These are phyloP conservation scores for Dactylellina sp. DNA, from an alignment of 2,329 filamentous ascomycete species.

Conservation along the genomic window DNA sequence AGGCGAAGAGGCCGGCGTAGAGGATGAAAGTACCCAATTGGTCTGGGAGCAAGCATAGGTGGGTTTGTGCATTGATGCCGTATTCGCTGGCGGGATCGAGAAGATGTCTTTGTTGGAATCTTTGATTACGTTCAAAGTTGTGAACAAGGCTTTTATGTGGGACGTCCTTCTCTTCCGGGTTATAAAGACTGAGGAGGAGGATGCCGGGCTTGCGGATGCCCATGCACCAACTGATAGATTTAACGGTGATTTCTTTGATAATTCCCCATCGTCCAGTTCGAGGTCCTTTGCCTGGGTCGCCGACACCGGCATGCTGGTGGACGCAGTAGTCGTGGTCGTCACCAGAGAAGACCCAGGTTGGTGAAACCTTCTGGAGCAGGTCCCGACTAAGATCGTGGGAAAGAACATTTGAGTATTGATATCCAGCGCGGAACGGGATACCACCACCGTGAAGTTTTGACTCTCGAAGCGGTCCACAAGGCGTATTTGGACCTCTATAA, in stretches of 20 bases:
- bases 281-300: conserved; percentile 69
- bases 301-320: conserved; percentile 78
- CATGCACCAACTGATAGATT: conserved; percentile 96
- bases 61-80: conserved; percentile 71
- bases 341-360: conserved; percentile 88
- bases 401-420: conserved; percentile 97
- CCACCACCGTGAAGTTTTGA: conserved; percentile 70
- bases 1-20: conserved; percentile 74
- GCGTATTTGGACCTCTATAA: conserved; percentile 82
- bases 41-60: conserved; percentile 89
- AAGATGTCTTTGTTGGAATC: conserved; percentile 12
- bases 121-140: conserved; percentile 63
- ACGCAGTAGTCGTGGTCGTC: conserved; percentile 99
- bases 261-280: conserved; percentile 58
- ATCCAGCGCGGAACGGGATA: conserved; percentile 80
- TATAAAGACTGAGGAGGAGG: conserved; percentile 88
- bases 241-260: conserved; percentile 87
- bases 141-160: conserved; percentile 60
- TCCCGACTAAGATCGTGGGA: conserved; percentile 79
- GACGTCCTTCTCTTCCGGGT: conserved; percentile 76
- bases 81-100: conserved; percentile 39
- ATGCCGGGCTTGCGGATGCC: conserved; percentile 89
- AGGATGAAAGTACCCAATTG: conserved; percentile 85
- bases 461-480: conserved; percentile 84
- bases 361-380: conserved; percentile 80